These are phyloP conservation scores for Entamoeba dispar DNA, from an alignment of 208 protist species.

Conservation along the genomic window DNA sequence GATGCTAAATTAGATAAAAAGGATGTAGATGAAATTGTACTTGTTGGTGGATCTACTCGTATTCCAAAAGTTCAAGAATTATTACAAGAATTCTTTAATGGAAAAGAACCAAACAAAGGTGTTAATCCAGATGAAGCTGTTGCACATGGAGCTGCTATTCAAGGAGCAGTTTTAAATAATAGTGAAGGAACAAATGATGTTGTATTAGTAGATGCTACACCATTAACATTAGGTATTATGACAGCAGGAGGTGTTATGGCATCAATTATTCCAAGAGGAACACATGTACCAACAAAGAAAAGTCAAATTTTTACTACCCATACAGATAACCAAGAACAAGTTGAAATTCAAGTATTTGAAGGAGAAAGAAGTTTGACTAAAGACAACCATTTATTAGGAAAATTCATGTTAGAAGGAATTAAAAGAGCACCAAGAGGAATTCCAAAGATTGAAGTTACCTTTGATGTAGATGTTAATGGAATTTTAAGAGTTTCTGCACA, in stretches of 20 bases:
- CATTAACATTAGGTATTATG: conserved; percentile 87
- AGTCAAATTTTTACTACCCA: conserved; percentile 67
- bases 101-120: conserved; percentile 67
- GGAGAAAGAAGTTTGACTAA: conserved; percentile 85
- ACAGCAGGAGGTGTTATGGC: conserved; percentile 81
- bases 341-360: conserved; percentile 79
- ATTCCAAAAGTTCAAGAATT: conserved; percentile 87
- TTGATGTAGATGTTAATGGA: conserved; percentile 81
- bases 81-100: conserved; percentile 75
- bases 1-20: conserved; percentile 71
- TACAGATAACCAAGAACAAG: conserved; percentile 58
- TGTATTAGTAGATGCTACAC: conserved; percentile 85
- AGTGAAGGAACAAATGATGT: conserved; percentile 55
- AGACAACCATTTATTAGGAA: conserved; percentile 80
- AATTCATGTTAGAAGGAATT: conserved; percentile 85
- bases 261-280: conserved; percentile 15
- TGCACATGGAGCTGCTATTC: conserved; percentile 83
- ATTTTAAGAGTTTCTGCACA: conserved; percentile 77
- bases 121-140: conserved; percentile 94
- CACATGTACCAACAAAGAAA: conserved; percentile 25
- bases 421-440: conserved; percentile 36
- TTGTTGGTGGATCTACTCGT: conserved; percentile 74
- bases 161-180: conserved; percentile 67
- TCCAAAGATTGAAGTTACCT: conserved; percentile 67
- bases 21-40: conserved; percentile 77